Evolutionary conservation across 768 basidiomycete species (phyloP), one percentile per base, ranked within the genome.

Genomic region (Gymnopilus junonius): DNA sequence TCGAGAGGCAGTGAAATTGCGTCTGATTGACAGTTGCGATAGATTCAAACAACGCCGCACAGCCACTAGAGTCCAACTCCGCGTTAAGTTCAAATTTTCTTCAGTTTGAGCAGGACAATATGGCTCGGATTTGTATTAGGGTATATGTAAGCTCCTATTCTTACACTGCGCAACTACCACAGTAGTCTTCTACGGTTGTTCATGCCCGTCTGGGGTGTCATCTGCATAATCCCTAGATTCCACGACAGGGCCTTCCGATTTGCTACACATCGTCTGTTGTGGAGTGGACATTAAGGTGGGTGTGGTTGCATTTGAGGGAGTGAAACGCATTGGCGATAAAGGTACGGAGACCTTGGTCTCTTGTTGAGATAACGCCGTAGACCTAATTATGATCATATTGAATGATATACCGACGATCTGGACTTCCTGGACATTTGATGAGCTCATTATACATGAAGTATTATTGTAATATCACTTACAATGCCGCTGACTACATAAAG

Each of bases 301-400:
- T 3, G 45, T 48, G 14, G 45, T 48, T 25, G 45, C 27, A 15
- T 48, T 48, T 48, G 45, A 48, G 3, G 45, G 45, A 2, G 45
- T 48, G 25, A 48, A 48, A 12, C 45, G 23, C 45, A 48, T 48
- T 27, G 45, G 45, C 10, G 45, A 48, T 15, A 48, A 27, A 15
- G 45, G 45, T 48, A 48, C 23, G 11, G 25, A 12, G 8, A 25
- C 8, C 23, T 21, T 21, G 12, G 25, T 25, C 1, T 53, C 31
- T 20, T 53, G 20, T 17, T 21, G 7, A 1, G 51, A 34, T 34
- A 53, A 20, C 1, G 34, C 32, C 2, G 29, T 21, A 10, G 51
- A n/a, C n/a, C 51, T 32, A n/a, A 53, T 53, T 14, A 53, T 53
- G 11, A 53, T 53, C 51, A 53, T 53, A 23, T 53, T 53, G 31